These are phyloP conservation scores for Phytophthora quininea DNA, from an alignment of 352 stramenopile species.

Conservation along the genomic window DNA sequence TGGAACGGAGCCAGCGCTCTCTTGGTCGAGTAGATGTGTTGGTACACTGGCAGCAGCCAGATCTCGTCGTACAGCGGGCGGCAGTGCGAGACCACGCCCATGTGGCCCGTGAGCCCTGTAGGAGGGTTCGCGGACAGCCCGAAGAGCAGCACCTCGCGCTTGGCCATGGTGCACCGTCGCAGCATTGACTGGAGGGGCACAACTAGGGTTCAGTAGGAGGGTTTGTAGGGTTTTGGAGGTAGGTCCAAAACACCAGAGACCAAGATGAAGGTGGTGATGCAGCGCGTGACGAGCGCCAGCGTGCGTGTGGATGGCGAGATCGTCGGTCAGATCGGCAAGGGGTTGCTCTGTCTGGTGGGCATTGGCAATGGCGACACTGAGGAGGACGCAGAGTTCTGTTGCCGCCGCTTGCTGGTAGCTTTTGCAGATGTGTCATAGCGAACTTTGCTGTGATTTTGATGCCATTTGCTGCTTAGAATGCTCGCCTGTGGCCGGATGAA, in stretches of 20 bases:
- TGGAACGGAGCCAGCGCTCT: slow-evolving; percentile 73
- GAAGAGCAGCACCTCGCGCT: slow-evolving; percentile 75
- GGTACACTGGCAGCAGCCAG: slow-evolving; percentile 90
- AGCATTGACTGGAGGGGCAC: background rate
- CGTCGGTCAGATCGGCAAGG: slow-evolving; percentile 78
- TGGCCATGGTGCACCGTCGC: slow-evolving; percentile 9
- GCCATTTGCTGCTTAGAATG: slow-evolving; percentile 55
- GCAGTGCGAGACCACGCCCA: slow-evolving; percentile 77
- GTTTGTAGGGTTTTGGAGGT: slow-evolving; percentile 13
- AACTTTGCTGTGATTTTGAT: background rate
- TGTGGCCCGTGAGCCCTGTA: slow-evolving; percentile 72
- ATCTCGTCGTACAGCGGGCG: slow-evolving; percentile 78
- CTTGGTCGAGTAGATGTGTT: slow-evolving; percentile 89
- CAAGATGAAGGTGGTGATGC: slow-evolving; percentile 79
- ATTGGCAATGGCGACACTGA: slow-evolving; percentile 80
- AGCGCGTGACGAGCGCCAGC: slow-evolving; percentile 80
- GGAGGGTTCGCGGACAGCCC: slow-evolving; percentile 88
- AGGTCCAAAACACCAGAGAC: too few relatives aligned
- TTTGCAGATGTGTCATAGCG: background rate
- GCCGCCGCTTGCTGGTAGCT: slow-evolving; percentile 70
- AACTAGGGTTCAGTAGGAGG: background rate
- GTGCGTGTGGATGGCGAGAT: slow-evolving; percentile 80
- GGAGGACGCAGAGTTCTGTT: slow-evolving; percentile 85
- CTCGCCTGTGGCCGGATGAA: slow-evolving; percentile 76
- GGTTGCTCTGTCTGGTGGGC: slow-evolving; percentile 81